Evolutionary conservation across 306 rosid species (phyloP).

Genomic region (Pyrus bretschneideri): DNA sequence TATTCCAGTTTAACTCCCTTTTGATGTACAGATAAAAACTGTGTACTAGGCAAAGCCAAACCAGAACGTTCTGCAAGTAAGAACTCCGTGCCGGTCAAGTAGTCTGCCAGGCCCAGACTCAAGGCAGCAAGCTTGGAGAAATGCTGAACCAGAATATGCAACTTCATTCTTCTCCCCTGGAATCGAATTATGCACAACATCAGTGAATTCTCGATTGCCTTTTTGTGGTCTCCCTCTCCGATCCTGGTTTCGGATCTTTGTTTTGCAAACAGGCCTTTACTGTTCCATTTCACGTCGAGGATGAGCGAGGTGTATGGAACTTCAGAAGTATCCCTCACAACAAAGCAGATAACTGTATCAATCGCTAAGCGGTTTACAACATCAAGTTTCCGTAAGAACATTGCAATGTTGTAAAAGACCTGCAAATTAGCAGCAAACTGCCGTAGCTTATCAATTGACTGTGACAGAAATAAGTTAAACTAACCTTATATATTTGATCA

Average conservation of each 20-base stretch:
- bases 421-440: background rate
- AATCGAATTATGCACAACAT: too few species aligned
- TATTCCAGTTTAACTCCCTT: background rate
- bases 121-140: background rate
- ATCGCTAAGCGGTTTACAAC: background rate
- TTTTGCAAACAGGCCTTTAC: background rate
- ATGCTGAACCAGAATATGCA: background rate
- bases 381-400: background rate
- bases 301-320: background rate
- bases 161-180: too few species aligned
- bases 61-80: background rate
- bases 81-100: too few species aligned
- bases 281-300: background rate
- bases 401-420: background rate
- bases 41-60: background rate
- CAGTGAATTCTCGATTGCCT: background rate
- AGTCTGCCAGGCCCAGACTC: too few species aligned
- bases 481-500: background rate
- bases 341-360: background rate
- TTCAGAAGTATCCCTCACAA: too few species aligned
- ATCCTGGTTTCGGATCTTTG: background rate
- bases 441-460: background rate
- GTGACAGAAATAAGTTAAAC: too few species aligned
- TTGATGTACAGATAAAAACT: background rate
- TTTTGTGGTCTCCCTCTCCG: background rate